phyloP scores from a whole-genome alignment of 1,284 basidiomycete species.

The Naganishia sp. region DNA sequence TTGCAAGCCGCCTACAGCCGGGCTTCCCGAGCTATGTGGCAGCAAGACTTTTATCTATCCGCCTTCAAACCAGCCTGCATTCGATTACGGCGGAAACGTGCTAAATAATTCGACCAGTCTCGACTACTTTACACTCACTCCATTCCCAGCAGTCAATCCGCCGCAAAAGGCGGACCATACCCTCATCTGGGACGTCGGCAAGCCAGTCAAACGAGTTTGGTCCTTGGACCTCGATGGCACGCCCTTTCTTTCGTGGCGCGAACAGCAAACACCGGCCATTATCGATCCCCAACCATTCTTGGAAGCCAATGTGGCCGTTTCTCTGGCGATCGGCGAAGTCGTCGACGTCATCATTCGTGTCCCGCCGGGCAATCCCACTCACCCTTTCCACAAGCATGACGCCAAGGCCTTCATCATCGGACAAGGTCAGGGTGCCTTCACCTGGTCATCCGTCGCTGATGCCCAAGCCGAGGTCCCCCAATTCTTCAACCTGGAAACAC shows the following conservation, averaged over 20 bases:
- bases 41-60: conserved; percentile 20
- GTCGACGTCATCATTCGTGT: conserved; percentile 30
- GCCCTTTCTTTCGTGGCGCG: conserved; percentile 30
- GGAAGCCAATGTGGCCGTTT: conserved; percentile 25
- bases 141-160: conserved; percentile 26
- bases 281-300: conserved; percentile 26
- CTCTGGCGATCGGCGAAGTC: conserved; percentile 19
- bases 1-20: conserved; percentile 11
- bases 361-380: conserved; percentile 26
- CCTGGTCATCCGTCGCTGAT: conserved; percentile 26
- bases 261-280: conserved; percentile 28
- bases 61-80: conserved; percentile 24
- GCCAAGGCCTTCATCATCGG: conserved; percentile 29
- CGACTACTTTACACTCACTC: conserved; percentile 18
- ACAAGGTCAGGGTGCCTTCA: conserved; percentile 23
- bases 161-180: conserved; percentile 16
- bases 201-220: conserved; percentile 26
- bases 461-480: conserved; percentile 22
- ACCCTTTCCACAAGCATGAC: conserved; percentile 33
- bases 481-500: conserved; percentile 30
- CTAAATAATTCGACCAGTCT: conserved; percentile 14
- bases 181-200: conserved; percentile 27
- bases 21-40: conserved; percentile 26
- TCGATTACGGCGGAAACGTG: conserved; percentile 22
- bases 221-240: conserved; percentile 25